Evolutionary conservation across 306 rosid genomes (phyloP), one percentile per base, ranked within the genome.

Genomic region (Sicyos baderoa): DNA sequence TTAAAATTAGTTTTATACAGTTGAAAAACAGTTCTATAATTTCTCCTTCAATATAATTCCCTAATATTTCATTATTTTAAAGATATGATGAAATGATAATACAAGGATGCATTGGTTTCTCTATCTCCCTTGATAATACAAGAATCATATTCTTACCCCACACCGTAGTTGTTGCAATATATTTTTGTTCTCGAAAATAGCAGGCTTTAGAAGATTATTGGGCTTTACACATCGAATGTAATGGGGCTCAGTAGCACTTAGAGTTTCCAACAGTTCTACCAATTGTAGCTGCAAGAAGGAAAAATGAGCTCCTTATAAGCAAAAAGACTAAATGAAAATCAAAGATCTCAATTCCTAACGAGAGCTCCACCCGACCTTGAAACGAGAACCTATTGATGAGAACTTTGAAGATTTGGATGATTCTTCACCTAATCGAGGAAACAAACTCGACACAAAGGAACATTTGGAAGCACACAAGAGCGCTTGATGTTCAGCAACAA

Each of bases 201-300:
- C 72, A 66, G 99, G 99, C 87, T 87, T 94, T 29, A 94, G 99
- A 78, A 94, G 81, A 78, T 88, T 94, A 70, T 94, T 94, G 77
- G 99, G 99, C 77, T 94, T 94, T 78, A 94, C 99, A 81, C 99
- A 94, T 9, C 99, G 97, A 74, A 94, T 94, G 85, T 94, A 94
- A 80, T 94, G 99, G 8, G 99, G 99, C 79, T 94, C 99, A 0
- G 97, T 84, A 75, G 86, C 35, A 79, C 99, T 94, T 66, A 94
- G 95, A 77, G 94, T 94, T 90, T 94, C 97, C 77, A 94, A 96
- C 78, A 94, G 80, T 35, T 82, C 23, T 82, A 81, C 91, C 85
- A 94, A 75, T 90, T 94, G 99, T 87, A 86, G 96, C 99, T 94
- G 99, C 84, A 83, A 67, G 59, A 83, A 72, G 79, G 48, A 68